Percentiles rank a stretch among this genome's conserved stretches.
These are phyloP conservation scores for Sarcomyxa edulis DNA, from an alignment of 768 basidiomycete genomes.

Conservation along the genomic window DNA sequence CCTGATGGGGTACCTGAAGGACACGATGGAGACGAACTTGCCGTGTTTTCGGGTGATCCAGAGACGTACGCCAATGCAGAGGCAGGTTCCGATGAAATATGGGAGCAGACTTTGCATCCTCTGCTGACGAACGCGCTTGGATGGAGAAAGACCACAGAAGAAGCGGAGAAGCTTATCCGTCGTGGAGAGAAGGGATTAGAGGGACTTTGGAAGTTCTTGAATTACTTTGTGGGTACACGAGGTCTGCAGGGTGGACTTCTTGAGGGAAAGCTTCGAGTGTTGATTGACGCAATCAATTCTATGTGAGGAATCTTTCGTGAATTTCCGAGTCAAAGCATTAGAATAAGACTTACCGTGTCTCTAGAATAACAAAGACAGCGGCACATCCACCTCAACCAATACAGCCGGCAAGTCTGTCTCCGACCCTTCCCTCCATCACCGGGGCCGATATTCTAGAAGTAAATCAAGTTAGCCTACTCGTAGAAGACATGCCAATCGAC, in stretches of 20 bases:
- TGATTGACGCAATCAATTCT: conserved; percentile 13
- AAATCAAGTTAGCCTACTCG: not conserved
- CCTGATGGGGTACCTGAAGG: conserved; percentile 8
- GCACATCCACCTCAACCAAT: not conserved
- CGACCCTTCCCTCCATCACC: not conserved
- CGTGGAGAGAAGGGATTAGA: conserved; percentile 15
- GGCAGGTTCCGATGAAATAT: conserved; percentile 14
- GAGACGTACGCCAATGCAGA: conserved; percentile 4
- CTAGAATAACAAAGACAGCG: no score
- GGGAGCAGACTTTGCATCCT: conserved; percentile 16
- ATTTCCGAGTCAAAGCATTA: not conserved
- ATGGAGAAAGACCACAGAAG: conserved; percentile 14
- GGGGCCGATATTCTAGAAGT: not conserved
- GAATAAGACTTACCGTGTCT: not conserved
- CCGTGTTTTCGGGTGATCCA: conserved; percentile 5
- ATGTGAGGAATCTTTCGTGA: no score
- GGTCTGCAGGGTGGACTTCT: conserved; percentile 17
- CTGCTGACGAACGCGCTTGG: conserved; percentile 14
- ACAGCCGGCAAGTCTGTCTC: not conserved
- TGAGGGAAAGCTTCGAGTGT: conserved; percentile 17
- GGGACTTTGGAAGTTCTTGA: conserved; percentile 13
- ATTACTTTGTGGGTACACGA: conserved; percentile 14
- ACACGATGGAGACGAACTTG: conserved; percentile 7
- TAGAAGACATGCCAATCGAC: no score
- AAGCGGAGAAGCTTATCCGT: conserved; percentile 11